Conservation (phyloP, 177 flowering plant species). For the Vitis hybrid region DNA sequence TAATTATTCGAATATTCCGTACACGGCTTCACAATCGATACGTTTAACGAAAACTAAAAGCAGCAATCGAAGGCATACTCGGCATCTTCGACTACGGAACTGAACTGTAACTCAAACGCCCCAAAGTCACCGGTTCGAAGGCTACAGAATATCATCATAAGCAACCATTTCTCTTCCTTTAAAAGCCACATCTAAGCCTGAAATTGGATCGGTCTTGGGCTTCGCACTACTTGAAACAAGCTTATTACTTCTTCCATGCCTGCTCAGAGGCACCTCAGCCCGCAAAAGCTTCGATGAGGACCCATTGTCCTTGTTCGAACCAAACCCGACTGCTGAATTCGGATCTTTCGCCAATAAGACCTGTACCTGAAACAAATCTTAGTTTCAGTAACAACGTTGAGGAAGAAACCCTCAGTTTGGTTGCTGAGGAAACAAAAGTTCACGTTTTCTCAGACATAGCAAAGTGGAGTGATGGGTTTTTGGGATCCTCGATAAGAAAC, state of each 20-base stretch:
- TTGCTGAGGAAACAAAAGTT: background rate
- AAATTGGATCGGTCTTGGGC: conserved; percentile 23
- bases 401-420: too few relatives aligned
- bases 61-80: too few relatives aligned
- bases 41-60: too few relatives aligned
- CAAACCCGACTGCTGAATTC: conserved; percentile 46
- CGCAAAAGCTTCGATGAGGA: conserved; percentile 64
- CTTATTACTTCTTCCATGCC: conserved; percentile 68
- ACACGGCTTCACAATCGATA: too few relatives aligned
- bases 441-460: background rate
- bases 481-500: too few relatives aligned
- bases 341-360: conserved; percentile 76
- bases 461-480: too few relatives aligned
- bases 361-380: conserved; percentile 48
- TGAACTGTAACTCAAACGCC: too few relatives aligned
- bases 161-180: conserved; percentile 76
- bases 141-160: conserved; percentile 81
- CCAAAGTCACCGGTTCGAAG: background rate
- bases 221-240: conserved; percentile 48
- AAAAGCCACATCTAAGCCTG: conserved; percentile 38
- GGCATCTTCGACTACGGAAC: too few relatives aligned
- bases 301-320: conserved; percentile 24
- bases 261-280: conserved; percentile 70
- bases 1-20: too few relatives aligned
- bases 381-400: background rate